These are phyloP conservation scores for Tolypocladium cylindrosporum DNA, from an alignment of 2,329 filamentous ascomycete genomes.

Conservation along the genomic window DNA sequence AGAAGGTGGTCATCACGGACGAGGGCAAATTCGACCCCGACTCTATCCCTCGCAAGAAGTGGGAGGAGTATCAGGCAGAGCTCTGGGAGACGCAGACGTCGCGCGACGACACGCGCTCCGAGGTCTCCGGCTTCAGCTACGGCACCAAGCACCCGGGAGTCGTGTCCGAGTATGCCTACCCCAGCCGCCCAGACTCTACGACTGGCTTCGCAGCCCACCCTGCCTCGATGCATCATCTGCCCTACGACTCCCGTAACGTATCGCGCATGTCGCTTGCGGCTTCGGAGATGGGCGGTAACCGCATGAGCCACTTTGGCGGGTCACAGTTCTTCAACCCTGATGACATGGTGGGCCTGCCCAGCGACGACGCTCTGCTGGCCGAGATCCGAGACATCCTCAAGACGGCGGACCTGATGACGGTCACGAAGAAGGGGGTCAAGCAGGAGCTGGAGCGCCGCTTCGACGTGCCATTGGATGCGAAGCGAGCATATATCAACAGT, in stretches of 20 bases:
- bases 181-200: slow-evolving; percentile 46
- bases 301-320: slow-evolving; percentile 51
- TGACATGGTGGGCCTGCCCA: slow-evolving; percentile 68
- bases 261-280: slow-evolving; percentile 74
- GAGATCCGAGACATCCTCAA: slow-evolving; percentile 92
- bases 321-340: slow-evolving; percentile 51
- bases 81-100: slow-evolving; percentile 90
- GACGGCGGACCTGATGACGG: slow-evolving; percentile 90
- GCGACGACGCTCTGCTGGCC: slow-evolving; percentile 78
- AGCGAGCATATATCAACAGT: slow-evolving; percentile 88
- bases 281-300: slow-evolving; percentile 53
- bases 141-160: slow-evolving; percentile 68
- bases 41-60: slow-evolving; percentile 93
- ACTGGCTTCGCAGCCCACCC: slow-evolving; percentile 30
- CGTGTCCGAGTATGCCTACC: slow-evolving; percentile 61
- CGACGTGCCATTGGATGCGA: slow-evolving; percentile 73
- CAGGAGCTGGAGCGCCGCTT: slow-evolving; percentile 85
- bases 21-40: slow-evolving; percentile 95
- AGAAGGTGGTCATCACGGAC: slow-evolving; percentile 87
- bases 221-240: slow-evolving; percentile 36
- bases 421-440: slow-evolving; percentile 99
- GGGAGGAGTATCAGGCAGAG: slow-evolving; percentile 98
- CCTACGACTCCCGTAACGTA: slow-evolving; percentile 34
- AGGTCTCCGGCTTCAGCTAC: slow-evolving; percentile 89
- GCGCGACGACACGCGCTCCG: slow-evolving; percentile 72